Evolutionary conservation across 2,329 filamentous ascomycete species (phyloP).

Genomic region (Pseudogymnoascus pannorum): DNA sequence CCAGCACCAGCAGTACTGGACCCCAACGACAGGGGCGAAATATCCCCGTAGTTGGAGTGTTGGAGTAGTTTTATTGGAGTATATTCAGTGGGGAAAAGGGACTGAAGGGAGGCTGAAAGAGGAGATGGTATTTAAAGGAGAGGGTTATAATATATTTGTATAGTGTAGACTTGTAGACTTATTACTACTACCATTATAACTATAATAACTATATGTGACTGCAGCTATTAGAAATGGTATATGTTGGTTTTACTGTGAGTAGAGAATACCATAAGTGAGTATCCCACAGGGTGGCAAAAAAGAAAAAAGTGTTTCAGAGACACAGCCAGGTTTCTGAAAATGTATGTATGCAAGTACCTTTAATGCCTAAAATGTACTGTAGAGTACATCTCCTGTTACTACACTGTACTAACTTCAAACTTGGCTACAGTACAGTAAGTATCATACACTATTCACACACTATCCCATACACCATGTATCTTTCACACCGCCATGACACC

Average conservation of each 20-base stretch:
- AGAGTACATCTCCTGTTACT: background rate
- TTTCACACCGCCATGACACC: background rate
- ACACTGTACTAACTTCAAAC: background rate
- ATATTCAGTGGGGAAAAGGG: background rate
- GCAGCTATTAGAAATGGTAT: background rate
- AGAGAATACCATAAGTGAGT: too few relatives aligned
- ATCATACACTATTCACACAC: background rate
- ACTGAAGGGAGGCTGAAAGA: too few relatives aligned
- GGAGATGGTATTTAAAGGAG: background rate
- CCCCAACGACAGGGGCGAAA: background rate
- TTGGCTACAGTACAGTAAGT: background rate
- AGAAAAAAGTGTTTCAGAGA: constrained; percentile 3
- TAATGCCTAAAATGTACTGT: background rate
- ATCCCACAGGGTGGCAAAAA: constrained; percentile 6
- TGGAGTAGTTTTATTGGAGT: background rate
- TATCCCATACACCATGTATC: background rate
- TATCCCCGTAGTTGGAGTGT: background rate
- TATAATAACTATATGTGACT: background rate
- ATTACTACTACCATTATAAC: background rate
- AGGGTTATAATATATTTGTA: background rate
- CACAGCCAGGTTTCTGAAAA: background rate
- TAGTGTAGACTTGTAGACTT: background rate
- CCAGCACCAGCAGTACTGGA: background rate
- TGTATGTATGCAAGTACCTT: background rate
- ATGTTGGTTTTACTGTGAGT: too few relatives aligned